Percentiles rank a stretch among this genome's conserved stretches.
These are phyloP conservation scores for Ceratocystis huliohia DNA, from an alignment of 2,329 filamentous ascomycete genomes.

Conservation along the genomic window DNA sequence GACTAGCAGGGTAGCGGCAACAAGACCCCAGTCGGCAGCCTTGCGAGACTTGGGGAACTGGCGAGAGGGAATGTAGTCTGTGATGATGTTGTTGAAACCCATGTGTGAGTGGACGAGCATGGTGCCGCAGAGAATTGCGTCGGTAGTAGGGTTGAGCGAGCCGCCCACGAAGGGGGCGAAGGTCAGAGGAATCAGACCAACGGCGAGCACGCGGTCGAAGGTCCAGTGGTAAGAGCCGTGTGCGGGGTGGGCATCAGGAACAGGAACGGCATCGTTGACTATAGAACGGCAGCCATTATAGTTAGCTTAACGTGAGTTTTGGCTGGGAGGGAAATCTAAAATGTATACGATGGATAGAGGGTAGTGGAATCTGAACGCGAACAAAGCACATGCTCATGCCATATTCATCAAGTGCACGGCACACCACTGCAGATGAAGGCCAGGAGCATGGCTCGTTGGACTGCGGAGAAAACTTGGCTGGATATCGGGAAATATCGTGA, in stretches of 20 bases:
- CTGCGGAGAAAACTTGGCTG: conserved; percentile 4
- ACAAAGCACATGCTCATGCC: not conserved
- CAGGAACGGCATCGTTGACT: conserved; percentile 76
- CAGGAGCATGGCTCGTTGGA: not conserved
- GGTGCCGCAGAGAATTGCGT: conserved; percentile 71
- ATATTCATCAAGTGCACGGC: not conserved
- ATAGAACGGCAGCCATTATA: conserved; percentile 12
- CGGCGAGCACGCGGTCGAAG: conserved; percentile 77
- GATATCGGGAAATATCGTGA: not conserved
- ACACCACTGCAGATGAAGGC: not conserved
- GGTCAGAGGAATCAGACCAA: conserved; percentile 71
- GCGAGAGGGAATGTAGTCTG: conserved; percentile 76
- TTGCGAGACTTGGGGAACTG: conserved; percentile 56
- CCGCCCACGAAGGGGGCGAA: conserved; percentile 86
- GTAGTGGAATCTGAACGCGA: not conserved
- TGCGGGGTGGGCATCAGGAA: conserved; percentile 58
- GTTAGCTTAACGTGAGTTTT: conserved; percentile 12
- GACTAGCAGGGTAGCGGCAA: conserved; percentile 63
- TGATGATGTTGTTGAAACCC: conserved; percentile 80
- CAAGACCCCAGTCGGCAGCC: conserved; percentile 64
- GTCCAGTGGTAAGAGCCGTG: conserved; percentile 99
- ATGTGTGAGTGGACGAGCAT: conserved; percentile 90
- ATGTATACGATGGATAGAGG: conserved; percentile 4
- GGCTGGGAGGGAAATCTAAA: not conserved
- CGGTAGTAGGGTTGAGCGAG: conserved; percentile 75